Conservation (phyloP, 2,329 filamentous ascomycete genomes). For the Alternaria consortialis region DNA sequence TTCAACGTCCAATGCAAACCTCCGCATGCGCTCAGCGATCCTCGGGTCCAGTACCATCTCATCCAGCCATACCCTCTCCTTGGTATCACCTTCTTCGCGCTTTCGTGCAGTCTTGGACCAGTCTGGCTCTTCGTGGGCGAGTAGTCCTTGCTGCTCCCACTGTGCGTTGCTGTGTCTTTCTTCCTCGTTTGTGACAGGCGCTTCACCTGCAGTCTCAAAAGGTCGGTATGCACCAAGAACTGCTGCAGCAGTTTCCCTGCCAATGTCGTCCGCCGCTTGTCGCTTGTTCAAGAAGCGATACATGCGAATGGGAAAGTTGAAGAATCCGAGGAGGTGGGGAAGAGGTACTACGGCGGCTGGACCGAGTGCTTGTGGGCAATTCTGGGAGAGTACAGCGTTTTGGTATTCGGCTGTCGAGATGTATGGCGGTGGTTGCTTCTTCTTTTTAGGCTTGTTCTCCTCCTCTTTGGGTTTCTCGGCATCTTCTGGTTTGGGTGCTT, state of each 20-base stretch:
- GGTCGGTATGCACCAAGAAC: conserved; percentile 70
- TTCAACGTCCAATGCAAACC: conserved; percentile 74
- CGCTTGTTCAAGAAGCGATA: conserved; percentile 89
- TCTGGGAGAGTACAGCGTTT: conserved; percentile 68
- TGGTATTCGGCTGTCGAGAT: conserved; percentile 82
- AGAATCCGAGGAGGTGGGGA: conserved; percentile 91
- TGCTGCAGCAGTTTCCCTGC: conserved; percentile 84
- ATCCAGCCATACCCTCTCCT: conserved; percentile 74
- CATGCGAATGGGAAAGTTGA: conserved; percentile 85
- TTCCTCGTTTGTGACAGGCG: conserved; percentile 39
- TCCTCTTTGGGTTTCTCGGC: conserved; percentile 47
- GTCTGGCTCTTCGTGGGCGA: conserved; percentile 77
- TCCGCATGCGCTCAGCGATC: conserved; percentile 80
- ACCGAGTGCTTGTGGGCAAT: conserved; percentile 74
- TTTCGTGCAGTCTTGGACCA: conserved; percentile 83
- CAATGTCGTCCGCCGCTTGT: conserved; percentile 84
- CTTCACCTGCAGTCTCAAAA: conserved; percentile 47
- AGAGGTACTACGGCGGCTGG: conserved; percentile 78
- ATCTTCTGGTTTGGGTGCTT: conserved; percentile 38
- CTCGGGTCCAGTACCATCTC: conserved; percentile 79
- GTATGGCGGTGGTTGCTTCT: conserved; percentile 69
- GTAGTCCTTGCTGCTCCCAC: conserved; percentile 70
- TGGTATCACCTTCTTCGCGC: conserved; percentile 60
- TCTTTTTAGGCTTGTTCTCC: conserved; percentile 58
- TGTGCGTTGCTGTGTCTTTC: conserved; percentile 43